These are phyloP conservation scores for Hemisphaericaspora lyxosophila DNA, from an alignment of 1,139 yeast genomes.

Conservation along the genomic window DNA sequence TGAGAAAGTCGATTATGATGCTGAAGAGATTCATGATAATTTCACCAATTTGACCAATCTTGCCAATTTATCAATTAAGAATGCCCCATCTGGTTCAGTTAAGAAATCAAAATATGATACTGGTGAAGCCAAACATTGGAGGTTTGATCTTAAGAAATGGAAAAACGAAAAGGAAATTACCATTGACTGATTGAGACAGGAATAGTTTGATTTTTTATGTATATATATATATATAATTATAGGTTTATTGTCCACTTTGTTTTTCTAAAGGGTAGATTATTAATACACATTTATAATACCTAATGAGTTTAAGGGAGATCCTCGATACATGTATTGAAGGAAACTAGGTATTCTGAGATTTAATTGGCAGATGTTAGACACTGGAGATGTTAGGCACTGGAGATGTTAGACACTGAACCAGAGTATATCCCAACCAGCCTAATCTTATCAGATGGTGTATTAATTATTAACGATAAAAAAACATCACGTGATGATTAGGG, in stretches of 20 bases:
- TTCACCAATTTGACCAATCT: conserved; percentile 53
- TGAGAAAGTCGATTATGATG: conserved; percentile 49
- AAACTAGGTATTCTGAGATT: too few relatives aligned
- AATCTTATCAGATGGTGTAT: not conserved
- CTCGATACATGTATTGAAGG: too few relatives aligned
- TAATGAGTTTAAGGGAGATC: too few relatives aligned
- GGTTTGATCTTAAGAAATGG: conserved; percentile 36
- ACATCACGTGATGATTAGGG: conserved; percentile 1
- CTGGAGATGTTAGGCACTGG: too few relatives aligned
- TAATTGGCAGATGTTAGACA: too few relatives aligned
- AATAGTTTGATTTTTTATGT: not conserved
- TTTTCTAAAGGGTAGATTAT: not conserved
- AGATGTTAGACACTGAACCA: too few relatives aligned
- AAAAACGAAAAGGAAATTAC: conserved; percentile 1
- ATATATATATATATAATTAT: too few relatives aligned
- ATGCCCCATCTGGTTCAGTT: conserved; percentile 67
- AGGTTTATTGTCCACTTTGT: not conserved
- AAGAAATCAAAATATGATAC: conserved; percentile 52
- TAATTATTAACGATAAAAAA: too few relatives aligned
- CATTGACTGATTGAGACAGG: not conserved
- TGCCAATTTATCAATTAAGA: conserved; percentile 58
- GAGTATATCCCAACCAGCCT: too few relatives aligned
- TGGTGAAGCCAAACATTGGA: conserved; percentile 64
- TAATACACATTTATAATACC: too few relatives aligned
- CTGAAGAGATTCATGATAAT: conserved; percentile 31